Evolutionary conservation across 192 early-diverging fungal genomes (phyloP), one percentile per base, ranked within the genome.

Genomic region (Gamsiella multidivaricata): DNA sequence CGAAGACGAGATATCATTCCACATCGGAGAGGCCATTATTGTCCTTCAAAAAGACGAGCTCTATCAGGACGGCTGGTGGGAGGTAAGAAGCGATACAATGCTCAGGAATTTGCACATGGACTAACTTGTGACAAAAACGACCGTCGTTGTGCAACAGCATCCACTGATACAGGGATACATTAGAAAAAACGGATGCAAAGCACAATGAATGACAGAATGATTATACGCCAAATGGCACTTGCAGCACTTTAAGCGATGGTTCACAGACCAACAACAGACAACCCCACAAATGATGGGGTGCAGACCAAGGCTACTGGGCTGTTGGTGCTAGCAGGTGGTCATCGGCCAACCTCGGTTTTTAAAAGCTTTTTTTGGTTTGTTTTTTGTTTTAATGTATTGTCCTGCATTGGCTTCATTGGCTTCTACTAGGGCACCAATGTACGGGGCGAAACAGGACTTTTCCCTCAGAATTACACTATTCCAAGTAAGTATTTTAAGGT

Each of bases 11-110:
- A 84, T 94, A 34, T 74, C 78, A 25, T 93, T 94, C 63, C 55
- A 72, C 33, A 78, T 79, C 36, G 88, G 87, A 15, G 92, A 94
- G 50, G 85, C 88, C 15, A 82, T 94, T 9, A 70, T 89, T n/a
- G 87, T 94, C 3, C 54, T 92, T 12, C 89, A 94, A 65, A 87
- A 80, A 50, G 92, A 94, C 52, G 90, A 91, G 33, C 69, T 80
- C 29, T 93, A 83, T 65, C 74, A 81, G 20, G 92, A 94, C 75
- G 92, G 92, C 31, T 94, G 92, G 92, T 94, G 92, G 92, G 79
- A 86, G 82, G 90, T 89, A 85, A 81, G 69, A 50, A 41, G 7
- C 23, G 54, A 50, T 17, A 29, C 18, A 52, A 45, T 2, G 25
- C 17, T 28, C 11, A 61, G 32, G 33, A 32, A 46, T 45, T 45